These are phyloP conservation scores for Nyssa sinensis DNA, from an alignment of 148 eudicot species.

Conservation along the genomic window DNA sequence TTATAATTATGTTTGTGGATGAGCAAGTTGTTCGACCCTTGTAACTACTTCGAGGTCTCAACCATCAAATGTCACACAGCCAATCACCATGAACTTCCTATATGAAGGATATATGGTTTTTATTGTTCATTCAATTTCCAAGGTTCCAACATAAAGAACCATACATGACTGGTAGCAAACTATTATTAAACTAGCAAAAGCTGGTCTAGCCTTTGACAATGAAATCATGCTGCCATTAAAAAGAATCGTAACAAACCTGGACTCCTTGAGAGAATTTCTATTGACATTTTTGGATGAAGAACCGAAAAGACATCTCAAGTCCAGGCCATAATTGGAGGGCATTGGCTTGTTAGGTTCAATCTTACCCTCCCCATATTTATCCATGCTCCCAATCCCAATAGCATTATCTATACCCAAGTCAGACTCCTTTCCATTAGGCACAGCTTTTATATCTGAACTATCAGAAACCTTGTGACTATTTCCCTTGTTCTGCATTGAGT, in stretches of 20 bases:
- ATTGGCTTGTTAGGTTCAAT: constrained; percentile 23
- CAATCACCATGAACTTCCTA: too few relatives aligned
- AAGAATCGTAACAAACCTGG: constrained; percentile 41
- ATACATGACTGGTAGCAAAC: not conserved
- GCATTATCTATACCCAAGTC: constrained; percentile 16
- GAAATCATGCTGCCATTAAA: not conserved
- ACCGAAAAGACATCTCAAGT: constrained; percentile 42
- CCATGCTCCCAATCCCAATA: constrained; percentile 20
- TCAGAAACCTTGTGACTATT: constrained; percentile 12
- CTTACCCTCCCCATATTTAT: constrained; percentile 23
- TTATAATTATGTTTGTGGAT: too few relatives aligned
- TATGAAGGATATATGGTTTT: too few relatives aligned
- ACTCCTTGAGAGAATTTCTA: constrained; percentile 26
- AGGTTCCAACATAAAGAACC: too few relatives aligned
- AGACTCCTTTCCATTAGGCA: constrained; percentile 16
- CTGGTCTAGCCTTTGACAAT: not conserved
- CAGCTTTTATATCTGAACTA: constrained; percentile 8
- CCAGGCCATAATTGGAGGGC: constrained; percentile 32
- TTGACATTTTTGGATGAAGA: constrained; percentile 26
- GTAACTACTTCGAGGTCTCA: too few relatives aligned
- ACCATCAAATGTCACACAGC: too few relatives aligned
- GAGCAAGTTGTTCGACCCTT: too few relatives aligned
- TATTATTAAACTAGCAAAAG: not conserved
- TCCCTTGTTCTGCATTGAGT: constrained; percentile 24
- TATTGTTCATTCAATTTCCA: too few relatives aligned